Conservation (phyloP, 2,329 filamentous ascomycete genomes). For the Apiospora rasikravindrae region DNA sequence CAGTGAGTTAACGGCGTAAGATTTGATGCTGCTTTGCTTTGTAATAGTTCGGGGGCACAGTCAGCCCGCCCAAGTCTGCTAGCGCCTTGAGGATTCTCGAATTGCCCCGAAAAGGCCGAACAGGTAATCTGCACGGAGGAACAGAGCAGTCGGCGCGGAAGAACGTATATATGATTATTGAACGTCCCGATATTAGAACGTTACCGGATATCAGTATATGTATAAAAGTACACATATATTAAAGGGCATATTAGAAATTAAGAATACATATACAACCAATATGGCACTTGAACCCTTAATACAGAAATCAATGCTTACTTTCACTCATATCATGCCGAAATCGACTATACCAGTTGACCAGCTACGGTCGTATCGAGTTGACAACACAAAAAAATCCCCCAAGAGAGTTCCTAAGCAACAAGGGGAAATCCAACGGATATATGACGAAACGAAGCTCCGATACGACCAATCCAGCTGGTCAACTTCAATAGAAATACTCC, state of each 20-base stretch:
- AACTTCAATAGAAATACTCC: constrained; percentile 20
- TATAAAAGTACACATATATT: not conserved
- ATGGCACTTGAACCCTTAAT: not conserved
- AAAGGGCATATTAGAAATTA: no score
- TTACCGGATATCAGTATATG: not conserved
- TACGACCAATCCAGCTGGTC: constrained; percentile 23
- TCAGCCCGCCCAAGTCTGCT: not conserved
- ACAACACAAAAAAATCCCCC: not conserved
- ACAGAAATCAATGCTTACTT: not conserved
- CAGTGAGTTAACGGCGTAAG: not conserved
- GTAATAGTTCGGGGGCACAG: not conserved
- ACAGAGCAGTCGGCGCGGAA: not conserved
- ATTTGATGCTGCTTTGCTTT: not conserved
- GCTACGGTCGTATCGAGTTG: not conserved
- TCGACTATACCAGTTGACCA: not conserved
- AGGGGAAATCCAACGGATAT: constrained; percentile 24
- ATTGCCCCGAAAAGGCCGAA: not conserved
- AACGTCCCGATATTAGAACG: not conserved
- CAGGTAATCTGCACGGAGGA: not conserved
- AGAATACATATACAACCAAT: no score
- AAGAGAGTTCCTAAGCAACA: constrained; percentile 5
- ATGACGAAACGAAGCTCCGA: constrained; percentile 19
- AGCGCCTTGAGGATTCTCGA: not conserved
- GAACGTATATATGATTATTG: not conserved
- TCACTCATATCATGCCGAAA: not conserved